phyloP scores from a whole-genome alignment of 1,284 basidiomycete species.

The Schizopora paradoxa region DNA sequence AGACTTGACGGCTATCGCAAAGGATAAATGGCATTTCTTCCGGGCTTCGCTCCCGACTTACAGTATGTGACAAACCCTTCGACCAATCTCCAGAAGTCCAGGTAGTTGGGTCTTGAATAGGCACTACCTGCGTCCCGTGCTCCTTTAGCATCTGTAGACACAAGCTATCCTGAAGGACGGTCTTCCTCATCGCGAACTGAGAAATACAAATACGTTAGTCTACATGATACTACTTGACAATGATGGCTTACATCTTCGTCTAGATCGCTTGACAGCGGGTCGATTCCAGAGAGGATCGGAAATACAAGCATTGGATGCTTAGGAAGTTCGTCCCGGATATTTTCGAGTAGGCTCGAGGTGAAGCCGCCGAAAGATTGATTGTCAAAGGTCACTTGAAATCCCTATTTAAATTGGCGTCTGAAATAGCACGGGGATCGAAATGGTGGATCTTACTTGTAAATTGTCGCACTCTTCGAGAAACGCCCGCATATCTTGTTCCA shows the following conservation, averaged over 20 bases:
- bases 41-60: no score
- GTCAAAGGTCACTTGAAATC: slow-evolving; percentile 63
- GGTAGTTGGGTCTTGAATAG: slow-evolving; percentile 43
- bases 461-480: slow-evolving; percentile 71
- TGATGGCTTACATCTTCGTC: slow-evolving; percentile 37
- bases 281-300: slow-evolving; percentile 46
- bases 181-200: slow-evolving; percentile 30
- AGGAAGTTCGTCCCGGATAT: slow-evolving; percentile 58
- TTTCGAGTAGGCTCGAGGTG: slow-evolving; percentile 46
- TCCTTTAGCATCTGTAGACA: slow-evolving; percentile 50
- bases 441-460: slow-evolving; percentile 47
- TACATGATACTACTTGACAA: slow-evolving; percentile 21
- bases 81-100: slow-evolving; percentile 42
- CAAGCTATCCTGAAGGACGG: slow-evolving; percentile 54
- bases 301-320: slow-evolving; percentile 54
- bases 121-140: slow-evolving; percentile 48
- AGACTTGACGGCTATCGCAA: slow-evolving; percentile 36
- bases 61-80: slow-evolving; percentile 33
- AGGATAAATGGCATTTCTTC: no score
- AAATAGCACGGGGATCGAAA: slow-evolving; percentile 1
- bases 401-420: slow-evolving; percentile 34
- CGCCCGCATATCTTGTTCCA: slow-evolving; percentile 60
- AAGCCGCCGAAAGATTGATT: slow-evolving; percentile 60
- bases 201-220: slow-evolving; percentile 13
- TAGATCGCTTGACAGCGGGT: slow-evolving; percentile 30